phyloP scores from a whole-genome alignment of 1,139 yeast species.

The Candida tropicalis region DNA sequence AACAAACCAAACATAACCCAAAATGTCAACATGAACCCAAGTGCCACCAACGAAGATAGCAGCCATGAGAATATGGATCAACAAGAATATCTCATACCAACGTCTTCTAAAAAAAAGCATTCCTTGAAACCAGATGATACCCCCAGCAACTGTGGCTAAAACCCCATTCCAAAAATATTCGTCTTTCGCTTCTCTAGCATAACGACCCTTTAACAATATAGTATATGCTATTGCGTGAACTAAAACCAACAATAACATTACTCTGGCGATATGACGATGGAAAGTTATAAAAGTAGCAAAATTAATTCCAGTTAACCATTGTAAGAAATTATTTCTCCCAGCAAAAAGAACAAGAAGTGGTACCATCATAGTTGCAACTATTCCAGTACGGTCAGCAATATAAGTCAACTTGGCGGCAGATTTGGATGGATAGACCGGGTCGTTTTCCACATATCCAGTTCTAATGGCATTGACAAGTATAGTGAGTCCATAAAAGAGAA shows the following conservation, averaged over 20 bases:
- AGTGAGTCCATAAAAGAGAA: conserved; percentile 43
- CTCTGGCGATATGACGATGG: conserved; percentile 44
- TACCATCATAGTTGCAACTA: conserved; percentile 27
- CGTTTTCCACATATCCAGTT: conserved; percentile 23
- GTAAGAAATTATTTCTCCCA: conserved; percentile 45
- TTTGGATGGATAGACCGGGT: conserved; percentile 27
- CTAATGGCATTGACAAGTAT: conserved; percentile 37
- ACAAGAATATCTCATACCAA: conserved; percentile 47
- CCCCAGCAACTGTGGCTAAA: conserved; percentile 35
- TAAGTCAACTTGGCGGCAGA: conserved; percentile 27
- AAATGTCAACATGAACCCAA: conserved; percentile 42
- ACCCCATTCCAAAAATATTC: conserved; percentile 33
- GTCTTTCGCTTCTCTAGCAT: conserved; percentile 18
- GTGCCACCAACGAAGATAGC: conserved; percentile 42
- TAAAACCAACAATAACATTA: conserved; percentile 27
- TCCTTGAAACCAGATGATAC: conserved; percentile 39
- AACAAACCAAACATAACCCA: conserved; percentile 43
- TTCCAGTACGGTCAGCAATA: conserved; percentile 36
- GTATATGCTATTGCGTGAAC: conserved; percentile 46
- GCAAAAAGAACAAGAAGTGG: conserved; percentile 43
- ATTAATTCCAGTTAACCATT: conserved; percentile 42
- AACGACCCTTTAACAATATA: conserved; percentile 14
- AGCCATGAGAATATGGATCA: conserved; percentile 44
- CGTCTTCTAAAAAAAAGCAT: conserved; percentile 40
- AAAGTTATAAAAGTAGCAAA: conserved; percentile 37